A percentile compares a stretch with the other conserved stretches of the same genome.
phyloP scores from a whole-genome alignment of 768 basidiomycete genomes.

The Suillus occidentalis region DNA sequence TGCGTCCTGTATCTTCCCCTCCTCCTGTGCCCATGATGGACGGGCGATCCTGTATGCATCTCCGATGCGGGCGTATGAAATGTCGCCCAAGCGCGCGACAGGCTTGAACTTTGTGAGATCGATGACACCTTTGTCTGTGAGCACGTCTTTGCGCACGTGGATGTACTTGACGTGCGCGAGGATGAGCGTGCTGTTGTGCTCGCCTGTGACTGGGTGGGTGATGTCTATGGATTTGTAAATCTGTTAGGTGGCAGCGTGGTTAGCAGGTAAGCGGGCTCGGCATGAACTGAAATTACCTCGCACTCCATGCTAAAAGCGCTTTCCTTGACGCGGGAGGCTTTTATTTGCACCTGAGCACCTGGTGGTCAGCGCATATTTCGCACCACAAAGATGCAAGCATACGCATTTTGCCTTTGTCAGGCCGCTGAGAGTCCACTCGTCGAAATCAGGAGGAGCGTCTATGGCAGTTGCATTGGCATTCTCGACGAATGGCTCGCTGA shows the following conservation, averaged over 20 bases:
- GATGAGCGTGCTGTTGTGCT: conserved; percentile 31
- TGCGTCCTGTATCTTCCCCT: conserved; percentile 14
- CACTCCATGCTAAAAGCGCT: conserved; percentile 50
- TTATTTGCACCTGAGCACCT: conserved; percentile 34
- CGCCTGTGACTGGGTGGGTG: conserved; percentile 28
- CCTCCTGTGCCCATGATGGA: conserved; percentile 20
- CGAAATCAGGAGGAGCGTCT: conserved; percentile 37
- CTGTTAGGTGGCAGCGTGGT: conserved; percentile 18
- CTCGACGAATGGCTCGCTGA: conserved; percentile 49
- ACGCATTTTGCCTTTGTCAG: conserved; percentile 41
- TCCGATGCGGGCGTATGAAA: conserved; percentile 33
- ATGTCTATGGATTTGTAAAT: conserved; percentile 39
- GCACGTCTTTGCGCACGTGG: conserved; percentile 42
- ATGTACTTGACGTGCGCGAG: conserved; percentile 40
- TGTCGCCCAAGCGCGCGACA: conserved; percentile 37
- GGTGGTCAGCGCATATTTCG: not conserved
- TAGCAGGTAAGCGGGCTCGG: not conserved
- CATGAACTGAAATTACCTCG: conserved; percentile 26
- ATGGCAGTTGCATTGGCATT: conserved; percentile 38
- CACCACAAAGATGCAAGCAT: not conserved
- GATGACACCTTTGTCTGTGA: conserved; percentile 35
- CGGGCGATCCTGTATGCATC: conserved; percentile 11
- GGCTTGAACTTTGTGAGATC: conserved; percentile 38
- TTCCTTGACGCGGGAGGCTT: conserved; percentile 42
- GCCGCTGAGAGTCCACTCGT: conserved; percentile 44